A percentile compares a stretch with the other conserved stretches of the same genome.
phyloP scores from a whole-genome alignment of 768 basidiomycete genomes.

The Mycena latifolia region DNA sequence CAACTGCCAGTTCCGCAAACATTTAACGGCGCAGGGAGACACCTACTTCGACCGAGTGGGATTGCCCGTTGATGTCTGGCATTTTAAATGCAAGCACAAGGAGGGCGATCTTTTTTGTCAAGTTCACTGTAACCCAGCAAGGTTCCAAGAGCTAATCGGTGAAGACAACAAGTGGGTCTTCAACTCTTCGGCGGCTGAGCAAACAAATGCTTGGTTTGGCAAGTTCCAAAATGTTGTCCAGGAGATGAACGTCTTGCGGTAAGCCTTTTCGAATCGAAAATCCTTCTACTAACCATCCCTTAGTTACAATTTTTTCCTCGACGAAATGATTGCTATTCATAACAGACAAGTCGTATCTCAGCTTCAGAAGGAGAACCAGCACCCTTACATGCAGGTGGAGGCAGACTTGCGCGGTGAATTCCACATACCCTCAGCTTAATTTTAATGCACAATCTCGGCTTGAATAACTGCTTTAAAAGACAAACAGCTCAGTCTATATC shows the following conservation, averaged over 20 bases:
- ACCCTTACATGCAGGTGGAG: no score
- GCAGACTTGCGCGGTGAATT: no score
- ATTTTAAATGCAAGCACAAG: constrained; percentile 26
- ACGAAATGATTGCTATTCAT: no score
- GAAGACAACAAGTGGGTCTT: constrained; percentile 41
- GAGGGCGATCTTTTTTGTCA: constrained; percentile 9
- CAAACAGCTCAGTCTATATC: no score
- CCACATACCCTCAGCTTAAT: no score
- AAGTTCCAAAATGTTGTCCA: constrained; percentile 37
- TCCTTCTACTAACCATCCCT: no score
- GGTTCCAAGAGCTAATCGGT: constrained; percentile 28
- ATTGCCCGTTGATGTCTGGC: constrained; percentile 29
- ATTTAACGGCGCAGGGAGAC: not conserved
- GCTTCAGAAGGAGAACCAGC: no score
- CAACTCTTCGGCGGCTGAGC: constrained; percentile 45
- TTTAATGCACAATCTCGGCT: no score
- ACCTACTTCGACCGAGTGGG: constrained; percentile 1
- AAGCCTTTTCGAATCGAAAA: no score
- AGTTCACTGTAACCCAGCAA: constrained; percentile 31
- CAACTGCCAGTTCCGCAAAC: not conserved
- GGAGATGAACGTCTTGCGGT: constrained; percentile 38
- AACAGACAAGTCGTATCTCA: no score
- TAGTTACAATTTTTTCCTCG: no score
- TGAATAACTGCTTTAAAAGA: no score
- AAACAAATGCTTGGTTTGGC: constrained; percentile 42